Evolutionary conservation across 805 yeast species (phyloP).

Genomic region (Wickerhamomyces queroliae): DNA sequence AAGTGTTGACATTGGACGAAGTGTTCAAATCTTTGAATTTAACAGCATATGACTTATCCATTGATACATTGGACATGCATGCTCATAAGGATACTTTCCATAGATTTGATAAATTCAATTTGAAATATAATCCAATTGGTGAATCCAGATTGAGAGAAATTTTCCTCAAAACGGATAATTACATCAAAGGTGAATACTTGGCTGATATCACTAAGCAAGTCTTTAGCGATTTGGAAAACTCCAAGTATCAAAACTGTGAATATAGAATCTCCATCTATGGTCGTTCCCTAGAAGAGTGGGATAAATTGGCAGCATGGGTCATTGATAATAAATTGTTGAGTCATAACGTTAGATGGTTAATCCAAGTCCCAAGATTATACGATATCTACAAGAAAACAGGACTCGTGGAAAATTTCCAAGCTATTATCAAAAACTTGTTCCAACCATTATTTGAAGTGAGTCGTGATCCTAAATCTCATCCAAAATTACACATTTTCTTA

Average conservation of each 20-base stretch:
- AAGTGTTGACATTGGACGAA: constrained; percentile 76
- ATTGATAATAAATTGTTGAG: constrained; percentile 86
- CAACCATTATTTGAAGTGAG: constrained; percentile 89
- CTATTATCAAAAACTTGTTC: constrained; percentile 73
- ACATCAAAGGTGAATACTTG: constrained; percentile 77
- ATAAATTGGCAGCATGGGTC: constrained; percentile 90
- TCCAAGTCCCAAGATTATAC: constrained; percentile 92
- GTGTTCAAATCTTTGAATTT: constrained; percentile 88
- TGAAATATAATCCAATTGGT: constrained; percentile 97
- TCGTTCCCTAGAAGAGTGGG: constrained; percentile 88
- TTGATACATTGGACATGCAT: constrained; percentile 98
- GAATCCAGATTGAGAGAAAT: constrained; percentile 96
- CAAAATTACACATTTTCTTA: constrained; percentile 83
- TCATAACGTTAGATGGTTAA: constrained; percentile 94
- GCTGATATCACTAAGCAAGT: constrained; percentile 95
- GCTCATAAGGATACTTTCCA: constrained; percentile 98
- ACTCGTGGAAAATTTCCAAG: constrained; percentile 65
- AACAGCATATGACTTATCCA: constrained; percentile 91
- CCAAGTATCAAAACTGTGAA: constrained; percentile 97
- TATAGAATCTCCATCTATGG: constrained; percentile 95
- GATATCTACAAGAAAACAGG: constrained; percentile 80
- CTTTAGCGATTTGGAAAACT: constrained; percentile 86
- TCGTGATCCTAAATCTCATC: constrained; percentile 76
- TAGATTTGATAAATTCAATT: constrained; percentile 93
- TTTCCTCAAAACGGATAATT: constrained; percentile 92